phyloP scores from a whole-genome alignment of 768 basidiomycete species.

The Suillus tomentosus region DNA sequence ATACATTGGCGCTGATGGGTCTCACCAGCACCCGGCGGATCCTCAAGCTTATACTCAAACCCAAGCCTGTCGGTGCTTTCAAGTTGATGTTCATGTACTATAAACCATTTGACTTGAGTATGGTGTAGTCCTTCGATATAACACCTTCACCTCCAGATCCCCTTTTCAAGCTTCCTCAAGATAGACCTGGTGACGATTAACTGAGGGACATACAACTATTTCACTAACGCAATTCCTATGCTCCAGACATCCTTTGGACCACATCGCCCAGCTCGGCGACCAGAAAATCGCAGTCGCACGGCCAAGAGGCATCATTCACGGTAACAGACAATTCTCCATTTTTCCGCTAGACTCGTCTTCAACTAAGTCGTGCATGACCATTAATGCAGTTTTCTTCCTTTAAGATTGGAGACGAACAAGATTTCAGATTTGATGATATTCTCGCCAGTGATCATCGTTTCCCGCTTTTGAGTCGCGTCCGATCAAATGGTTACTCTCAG shows the following conservation, averaged over 20 bases:
- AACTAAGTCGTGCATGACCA: neutral
- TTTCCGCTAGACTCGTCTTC: neutral
- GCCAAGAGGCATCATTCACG: neutral
- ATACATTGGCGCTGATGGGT: constrained; percentile 3
- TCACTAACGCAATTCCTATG: neutral
- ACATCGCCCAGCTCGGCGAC: constrained; percentile 23
- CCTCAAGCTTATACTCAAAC: constrained; percentile 29
- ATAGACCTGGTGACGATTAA: constrained; percentile 17
- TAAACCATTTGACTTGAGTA: neutral
- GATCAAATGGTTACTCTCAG: neutral
- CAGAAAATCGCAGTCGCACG: constrained; percentile 16
- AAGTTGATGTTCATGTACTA: neutral
- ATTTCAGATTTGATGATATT: neutral
- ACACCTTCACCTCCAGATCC: constrained; percentile 29
- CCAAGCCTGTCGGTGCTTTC: constrained; percentile 28
- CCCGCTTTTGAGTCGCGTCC: neutral
- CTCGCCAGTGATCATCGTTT: neutral
- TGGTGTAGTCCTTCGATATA: constrained; percentile 28
- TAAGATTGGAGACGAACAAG: neutral
- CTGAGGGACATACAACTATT: constrained; percentile 9
- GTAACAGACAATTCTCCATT: neutral
- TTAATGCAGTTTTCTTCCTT: neutral
- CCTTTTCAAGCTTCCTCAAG: constrained; percentile 28
- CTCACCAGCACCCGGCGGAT: constrained; percentile 19
- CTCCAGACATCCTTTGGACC: neutral